Conservation (phyloP, 345 rosid species). For the Arabis alpina region DNA sequence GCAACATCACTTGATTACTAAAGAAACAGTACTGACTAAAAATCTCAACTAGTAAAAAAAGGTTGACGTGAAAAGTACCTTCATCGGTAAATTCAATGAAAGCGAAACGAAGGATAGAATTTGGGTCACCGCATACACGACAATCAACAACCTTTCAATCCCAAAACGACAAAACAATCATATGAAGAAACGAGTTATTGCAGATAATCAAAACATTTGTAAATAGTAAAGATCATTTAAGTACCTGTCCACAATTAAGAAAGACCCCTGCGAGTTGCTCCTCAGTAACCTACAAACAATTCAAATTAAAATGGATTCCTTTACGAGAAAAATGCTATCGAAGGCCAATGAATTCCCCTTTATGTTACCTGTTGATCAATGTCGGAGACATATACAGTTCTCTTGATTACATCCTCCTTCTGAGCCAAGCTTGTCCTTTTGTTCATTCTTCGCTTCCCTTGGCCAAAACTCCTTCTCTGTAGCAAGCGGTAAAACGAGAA, state of each 20-base stretch:
- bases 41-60: conserved; percentile 27
- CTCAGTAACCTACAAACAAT: conserved; percentile 72
- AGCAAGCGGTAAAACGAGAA: conserved; percentile 20
- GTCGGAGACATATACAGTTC: conserved; percentile 49
- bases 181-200: conserved; percentile 23
- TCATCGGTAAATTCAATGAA: conserved; percentile 88
- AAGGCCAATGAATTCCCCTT: background rate
- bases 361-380: conserved; percentile 42
- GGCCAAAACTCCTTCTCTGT: conserved; percentile 76
- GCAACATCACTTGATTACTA: conserved; percentile 40
- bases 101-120: conserved; percentile 92
- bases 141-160: conserved; percentile 79
- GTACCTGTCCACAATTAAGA: conserved; percentile 82
- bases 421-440: conserved; percentile 85
- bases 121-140: conserved; percentile 98
- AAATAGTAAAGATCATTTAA: conserved; percentile 22
- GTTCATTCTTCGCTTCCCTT: conserved; percentile 82
- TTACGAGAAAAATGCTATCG: background rate
- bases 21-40: background rate
- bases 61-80: conserved; percentile 55
- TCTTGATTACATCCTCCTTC: conserved; percentile 81
- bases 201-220: conserved; percentile 10
- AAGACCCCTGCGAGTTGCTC: conserved; percentile 95
- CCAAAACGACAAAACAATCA: conserved; percentile 7
- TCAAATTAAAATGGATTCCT: conserved; percentile 19